phyloP scores from a whole-genome alignment of 305 asterid species.

The Striga hermonthica region DNA sequence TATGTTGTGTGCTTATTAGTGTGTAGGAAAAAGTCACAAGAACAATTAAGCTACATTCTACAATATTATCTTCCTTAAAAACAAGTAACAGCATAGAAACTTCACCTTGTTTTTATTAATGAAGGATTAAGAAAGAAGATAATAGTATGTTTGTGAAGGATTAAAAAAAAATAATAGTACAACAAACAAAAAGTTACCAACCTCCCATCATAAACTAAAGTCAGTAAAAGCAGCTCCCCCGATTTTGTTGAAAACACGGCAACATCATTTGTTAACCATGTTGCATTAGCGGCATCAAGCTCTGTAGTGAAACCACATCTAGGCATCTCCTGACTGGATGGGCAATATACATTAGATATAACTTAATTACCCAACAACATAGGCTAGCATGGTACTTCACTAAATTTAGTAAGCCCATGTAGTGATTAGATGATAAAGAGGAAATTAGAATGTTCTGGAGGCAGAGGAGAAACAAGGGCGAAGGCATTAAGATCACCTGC shows the following conservation, averaged over 20 bases:
- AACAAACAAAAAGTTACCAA: slow-evolving; percentile 33
- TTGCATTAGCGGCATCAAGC: slow-evolving; percentile 89
- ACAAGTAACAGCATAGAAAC: not conserved
- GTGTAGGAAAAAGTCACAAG: no score
- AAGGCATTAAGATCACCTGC: slow-evolving; percentile 48
- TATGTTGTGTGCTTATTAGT: not conserved
- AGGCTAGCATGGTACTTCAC: slow-evolving; percentile 19
- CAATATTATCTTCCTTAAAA: not conserved
- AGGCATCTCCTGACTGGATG: slow-evolving; percentile 78
- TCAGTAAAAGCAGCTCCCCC: slow-evolving; percentile 90
- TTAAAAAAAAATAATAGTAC: slow-evolving; percentile 11
- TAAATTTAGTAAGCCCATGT: slow-evolving; percentile 8
- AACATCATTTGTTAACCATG: slow-evolving; percentile 93
- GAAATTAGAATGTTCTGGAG: not conserved
- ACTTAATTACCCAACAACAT: slow-evolving; percentile 4
- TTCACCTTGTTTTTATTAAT: slow-evolving; percentile 8
- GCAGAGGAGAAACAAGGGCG: slow-evolving; percentile 27
- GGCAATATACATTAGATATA: slow-evolving; percentile 32
- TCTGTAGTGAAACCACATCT: slow-evolving; percentile 77
- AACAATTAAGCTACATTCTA: no score
- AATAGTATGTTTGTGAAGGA: not conserved
- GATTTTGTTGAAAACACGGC: slow-evolving; percentile 88
- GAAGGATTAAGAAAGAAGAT: slow-evolving; percentile 16
- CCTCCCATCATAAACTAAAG: slow-evolving; percentile 94
- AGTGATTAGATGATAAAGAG: slow-evolving; percentile 4